These are phyloP conservation scores for Polygonum aviculare DNA, from an alignment of 148 eudicot genomes.

Conservation along the genomic window DNA sequence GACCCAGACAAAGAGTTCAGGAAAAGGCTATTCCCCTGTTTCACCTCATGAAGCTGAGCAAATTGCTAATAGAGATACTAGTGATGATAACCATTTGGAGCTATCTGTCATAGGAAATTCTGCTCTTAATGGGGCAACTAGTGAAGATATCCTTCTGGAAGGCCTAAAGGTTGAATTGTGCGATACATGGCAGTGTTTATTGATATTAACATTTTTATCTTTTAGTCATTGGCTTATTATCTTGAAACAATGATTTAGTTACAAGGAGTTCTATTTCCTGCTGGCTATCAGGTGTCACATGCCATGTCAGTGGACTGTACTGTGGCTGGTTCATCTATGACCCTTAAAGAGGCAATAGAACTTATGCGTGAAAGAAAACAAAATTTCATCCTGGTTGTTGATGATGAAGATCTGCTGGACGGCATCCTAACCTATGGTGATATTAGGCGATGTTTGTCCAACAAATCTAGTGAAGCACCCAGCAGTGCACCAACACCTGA, in stretches of 20 bases:
- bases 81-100: slow-evolving; percentile 51
- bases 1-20: slow-evolving; percentile 28
- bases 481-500: slow-evolving; percentile 31
- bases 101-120: slow-evolving; percentile 50
- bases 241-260: background rate
- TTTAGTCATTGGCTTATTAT: slow-evolving; percentile 5
- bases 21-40: slow-evolving; percentile 54
- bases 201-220: background rate
- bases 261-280: slow-evolving; percentile 6
- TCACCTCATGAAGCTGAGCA: slow-evolving; percentile 41
- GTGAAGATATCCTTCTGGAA: slow-evolving; percentile 55
- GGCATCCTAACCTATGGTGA: slow-evolving; percentile 89
- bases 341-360: slow-evolving; percentile 56
- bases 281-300: slow-evolving; percentile 55
- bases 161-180: slow-evolving; percentile 50
- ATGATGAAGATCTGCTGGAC: slow-evolving; percentile 64
- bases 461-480: slow-evolving; percentile 30
- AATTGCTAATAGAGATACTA: slow-evolving; percentile 24
- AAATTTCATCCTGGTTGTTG: slow-evolving; percentile 64
- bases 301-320: slow-evolving; percentile 66
- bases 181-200: background rate
- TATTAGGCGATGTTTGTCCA: slow-evolving; percentile 47
- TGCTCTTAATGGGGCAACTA: slow-evolving; percentile 32
- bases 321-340: slow-evolving; percentile 35
- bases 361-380: slow-evolving; percentile 62